phyloP scores from a whole-genome alignment of 495 filamentous ascomycete genomes.

The Zalerion maritima region DNA sequence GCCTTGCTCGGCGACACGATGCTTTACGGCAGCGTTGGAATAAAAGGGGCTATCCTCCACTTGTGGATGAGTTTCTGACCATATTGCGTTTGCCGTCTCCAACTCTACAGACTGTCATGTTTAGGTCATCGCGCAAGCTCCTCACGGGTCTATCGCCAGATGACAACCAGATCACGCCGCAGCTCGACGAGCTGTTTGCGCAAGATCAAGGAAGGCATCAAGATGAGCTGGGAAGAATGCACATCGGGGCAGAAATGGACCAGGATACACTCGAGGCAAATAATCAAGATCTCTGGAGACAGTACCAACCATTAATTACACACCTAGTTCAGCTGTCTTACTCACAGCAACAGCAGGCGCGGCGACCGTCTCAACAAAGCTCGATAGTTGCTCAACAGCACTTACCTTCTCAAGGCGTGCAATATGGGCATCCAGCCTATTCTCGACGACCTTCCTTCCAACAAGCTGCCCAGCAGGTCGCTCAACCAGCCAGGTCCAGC shows the following conservation, averaged over 20 bases:
- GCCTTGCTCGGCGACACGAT: constrained; percentile 19
- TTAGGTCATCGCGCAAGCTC: constrained; percentile 34
- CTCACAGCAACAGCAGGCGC: background rate
- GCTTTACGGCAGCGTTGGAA: constrained; percentile 16
- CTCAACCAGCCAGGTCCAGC: background rate
- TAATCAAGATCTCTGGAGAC: constrained; percentile 2
- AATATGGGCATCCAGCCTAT: background rate
- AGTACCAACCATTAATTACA: background rate
- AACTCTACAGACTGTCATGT: constrained; percentile 43
- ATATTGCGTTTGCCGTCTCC: constrained; percentile 38
- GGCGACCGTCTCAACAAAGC: too few species aligned
- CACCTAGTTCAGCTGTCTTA: background rate
- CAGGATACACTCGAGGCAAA: constrained; percentile 5
- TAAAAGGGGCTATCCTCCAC: constrained; percentile 36
- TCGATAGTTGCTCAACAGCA: background rate
- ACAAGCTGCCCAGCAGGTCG: constrained; percentile 3
- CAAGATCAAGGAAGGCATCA: background rate
- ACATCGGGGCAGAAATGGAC: constrained; percentile 1
- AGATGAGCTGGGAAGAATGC: background rate
- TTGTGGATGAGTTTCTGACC: constrained; percentile 42
- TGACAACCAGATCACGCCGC: too few species aligned
- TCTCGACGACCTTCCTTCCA: constrained; percentile 1
- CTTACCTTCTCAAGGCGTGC: background rate
- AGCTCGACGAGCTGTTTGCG: too few species aligned
- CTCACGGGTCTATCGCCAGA: background rate